Base-by-base conservation (phyloP, 2,329 filamentous ascomycete genomes). In the Talaromyces sp. region DNA sequence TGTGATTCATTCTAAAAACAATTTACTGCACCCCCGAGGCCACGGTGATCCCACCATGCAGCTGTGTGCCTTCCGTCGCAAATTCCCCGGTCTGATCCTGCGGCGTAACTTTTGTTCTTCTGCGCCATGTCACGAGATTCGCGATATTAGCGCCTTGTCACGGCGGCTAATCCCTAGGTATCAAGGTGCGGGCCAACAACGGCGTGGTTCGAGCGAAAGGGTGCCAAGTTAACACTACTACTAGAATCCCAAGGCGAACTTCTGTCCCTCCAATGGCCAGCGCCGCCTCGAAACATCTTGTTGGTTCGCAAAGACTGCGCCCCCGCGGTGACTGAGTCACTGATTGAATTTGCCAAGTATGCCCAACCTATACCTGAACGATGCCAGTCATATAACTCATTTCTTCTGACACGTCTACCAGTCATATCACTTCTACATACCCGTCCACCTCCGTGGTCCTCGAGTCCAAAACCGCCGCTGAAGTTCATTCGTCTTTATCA, bases 361-460 rank as follows among this genome's bases (percentile, higher is more conserved):
- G 62, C 35, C 17, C 29, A 36, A 17, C 29, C n/a, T 24, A 42
- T 8, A 40, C 9, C 36, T 50, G 16, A 11, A 19, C 7, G 29
- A 29, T n/a, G 50, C 57, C 40, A 43, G 27, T 48, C 9, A 29
- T 41, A 29, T 33, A 46, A 10, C 33, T 45, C 33, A 30, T 9
- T 47, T 47, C 52, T 57, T 53, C 61, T 30, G 27, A 80, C 63
- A 83, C 78, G 78, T 6, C 2, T 37, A 43, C 0, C 59, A 87
- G 83, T 62, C 89, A 97, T 72, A 83, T 97, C 53, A 84, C 86
- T 61, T 80, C 79, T 56, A 90, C 90, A 54, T 97, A 97, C 71
- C 87, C 91, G 1, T 83, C 84, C 47, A 84, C 92, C 57, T 88
- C 90, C 65, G 80, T 97, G 44, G 84, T 97, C 10, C 86, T 97